A percentile compares a stretch with the other conserved stretches of the same genome.
phyloP scores from a whole-genome alignment of 2,329 filamentous ascomycete species.

The Cryphonectria naterciae region DNA sequence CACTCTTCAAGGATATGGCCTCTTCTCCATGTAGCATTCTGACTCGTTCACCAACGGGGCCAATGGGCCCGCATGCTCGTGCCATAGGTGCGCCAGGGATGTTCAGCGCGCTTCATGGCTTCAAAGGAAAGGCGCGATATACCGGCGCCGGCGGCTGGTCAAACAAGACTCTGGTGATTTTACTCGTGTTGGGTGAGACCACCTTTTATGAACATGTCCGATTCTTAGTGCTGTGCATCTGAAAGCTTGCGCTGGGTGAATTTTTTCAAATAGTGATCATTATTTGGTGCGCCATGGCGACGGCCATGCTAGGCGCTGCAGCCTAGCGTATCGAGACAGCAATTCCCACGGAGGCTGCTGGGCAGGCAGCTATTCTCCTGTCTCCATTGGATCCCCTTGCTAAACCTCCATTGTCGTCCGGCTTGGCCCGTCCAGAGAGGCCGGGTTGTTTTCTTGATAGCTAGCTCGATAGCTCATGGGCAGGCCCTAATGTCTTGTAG shows the following conservation, averaged over 20 bases:
- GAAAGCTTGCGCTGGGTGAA: neutral
- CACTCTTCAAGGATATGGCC: neutral
- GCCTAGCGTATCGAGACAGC: neutral
- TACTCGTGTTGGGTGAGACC: neutral
- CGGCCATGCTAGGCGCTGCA: neutral
- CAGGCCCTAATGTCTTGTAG: neutral
- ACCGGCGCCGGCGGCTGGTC: neutral
- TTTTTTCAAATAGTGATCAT: neutral
- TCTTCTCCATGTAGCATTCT: neutral
- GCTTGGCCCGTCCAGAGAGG: neutral
- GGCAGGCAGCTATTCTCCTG: constrained; percentile 1
- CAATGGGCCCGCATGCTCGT: neutral
- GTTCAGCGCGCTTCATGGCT: neutral
- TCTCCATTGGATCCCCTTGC: neutral
- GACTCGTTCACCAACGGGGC: neutral
- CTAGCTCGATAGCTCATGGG: constrained; percentile 4
- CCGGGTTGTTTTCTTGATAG: neutral
- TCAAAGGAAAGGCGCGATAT: too few species aligned
- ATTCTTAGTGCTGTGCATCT: neutral
- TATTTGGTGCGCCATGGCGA: constrained; percentile 2
- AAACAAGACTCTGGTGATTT: neutral
- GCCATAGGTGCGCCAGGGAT: neutral
- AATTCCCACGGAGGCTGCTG: neutral
- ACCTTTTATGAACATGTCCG: neutral
- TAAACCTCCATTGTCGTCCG: neutral